These are phyloP conservation scores for Silene conica DNA, from an alignment of 148 eudicot genomes.

Conservation along the genomic window DNA sequence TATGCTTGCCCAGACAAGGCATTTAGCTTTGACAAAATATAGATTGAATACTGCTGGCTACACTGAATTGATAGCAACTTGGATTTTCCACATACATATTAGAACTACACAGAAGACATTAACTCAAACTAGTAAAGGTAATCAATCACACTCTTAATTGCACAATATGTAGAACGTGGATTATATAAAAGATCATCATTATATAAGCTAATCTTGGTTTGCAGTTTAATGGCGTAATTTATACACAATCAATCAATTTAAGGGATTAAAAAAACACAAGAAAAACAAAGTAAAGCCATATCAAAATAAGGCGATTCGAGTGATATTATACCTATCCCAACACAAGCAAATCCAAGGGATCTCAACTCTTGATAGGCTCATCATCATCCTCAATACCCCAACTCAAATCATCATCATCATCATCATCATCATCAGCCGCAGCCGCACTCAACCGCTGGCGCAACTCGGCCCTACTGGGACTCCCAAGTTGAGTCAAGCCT, in stretches of 20 bases:
- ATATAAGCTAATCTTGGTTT: not conserved
- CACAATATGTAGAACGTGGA: not conserved
- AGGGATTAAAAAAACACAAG: not conserved
- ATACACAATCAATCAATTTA: constrained; percentile 14
- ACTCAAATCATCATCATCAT: constrained; percentile 45
- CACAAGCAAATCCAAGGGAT: too few species aligned
- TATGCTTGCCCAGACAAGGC: too few species aligned
- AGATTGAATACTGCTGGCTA: too few species aligned
- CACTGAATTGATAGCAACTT: too few species aligned
- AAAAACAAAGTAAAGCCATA: not conserved
- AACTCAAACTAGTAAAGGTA: too few species aligned
- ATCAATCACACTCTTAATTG: too few species aligned
- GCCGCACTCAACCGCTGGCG: constrained; percentile 41
- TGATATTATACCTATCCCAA: not conserved
- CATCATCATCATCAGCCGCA: too few species aligned
- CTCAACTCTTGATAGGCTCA: constrained; percentile 22
- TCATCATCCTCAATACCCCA: constrained; percentile 51
- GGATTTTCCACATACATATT: too few species aligned
- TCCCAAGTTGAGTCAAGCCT: constrained; percentile 9
- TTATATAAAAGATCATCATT: not conserved
- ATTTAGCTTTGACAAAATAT: too few species aligned
- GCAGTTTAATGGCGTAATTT: constrained; percentile 7
- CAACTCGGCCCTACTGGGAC: constrained; percentile 40
- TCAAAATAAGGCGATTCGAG: not conserved
- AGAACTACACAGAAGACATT: too few species aligned